These are phyloP conservation scores for Triticum urartu DNA, from an alignment of 176 grass and related monocot species.

Conservation along the genomic window DNA sequence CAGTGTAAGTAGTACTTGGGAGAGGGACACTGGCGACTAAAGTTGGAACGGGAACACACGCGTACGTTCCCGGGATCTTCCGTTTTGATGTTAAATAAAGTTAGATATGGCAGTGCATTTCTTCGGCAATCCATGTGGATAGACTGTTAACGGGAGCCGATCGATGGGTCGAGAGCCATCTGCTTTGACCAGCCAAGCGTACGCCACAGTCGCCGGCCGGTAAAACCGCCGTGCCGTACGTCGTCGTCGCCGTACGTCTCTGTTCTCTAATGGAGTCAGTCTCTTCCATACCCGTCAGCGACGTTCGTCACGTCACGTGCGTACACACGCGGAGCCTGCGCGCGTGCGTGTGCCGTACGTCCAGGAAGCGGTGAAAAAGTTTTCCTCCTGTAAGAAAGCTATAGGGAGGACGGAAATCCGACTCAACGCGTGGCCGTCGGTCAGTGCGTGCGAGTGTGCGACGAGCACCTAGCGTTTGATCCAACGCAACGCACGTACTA, in stretches of 20 bases:
- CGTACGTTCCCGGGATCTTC: background rate
- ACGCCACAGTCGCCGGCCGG: background rate
- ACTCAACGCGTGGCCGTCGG: too few species aligned
- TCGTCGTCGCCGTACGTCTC: too few species aligned
- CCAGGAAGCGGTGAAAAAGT: background rate
- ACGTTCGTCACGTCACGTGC: background rate
- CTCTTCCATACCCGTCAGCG: background rate
- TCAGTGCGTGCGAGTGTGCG: background rate
- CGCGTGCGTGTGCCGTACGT: background rate
- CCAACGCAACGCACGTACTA: background rate
- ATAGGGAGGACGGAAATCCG: background rate
- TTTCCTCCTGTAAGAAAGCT: background rate
- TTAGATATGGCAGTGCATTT: background rate
- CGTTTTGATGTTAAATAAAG: background rate
- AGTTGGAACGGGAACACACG: background rate
- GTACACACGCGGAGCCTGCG: background rate
- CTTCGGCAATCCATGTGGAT: background rate
- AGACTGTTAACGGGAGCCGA: too few species aligned
- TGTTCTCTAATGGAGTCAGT: background rate
- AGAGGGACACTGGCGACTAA: background rate
- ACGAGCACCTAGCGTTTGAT: background rate
- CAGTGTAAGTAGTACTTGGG: too few species aligned
- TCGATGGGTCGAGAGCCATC: too few species aligned
- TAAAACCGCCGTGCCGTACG: too few species aligned
- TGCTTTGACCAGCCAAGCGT: too few species aligned